Evolutionary conservation across 1,139 yeast genomes (phyloP), one percentile per base, ranked within the genome.

Genomic region (Pichia sp.): DNA sequence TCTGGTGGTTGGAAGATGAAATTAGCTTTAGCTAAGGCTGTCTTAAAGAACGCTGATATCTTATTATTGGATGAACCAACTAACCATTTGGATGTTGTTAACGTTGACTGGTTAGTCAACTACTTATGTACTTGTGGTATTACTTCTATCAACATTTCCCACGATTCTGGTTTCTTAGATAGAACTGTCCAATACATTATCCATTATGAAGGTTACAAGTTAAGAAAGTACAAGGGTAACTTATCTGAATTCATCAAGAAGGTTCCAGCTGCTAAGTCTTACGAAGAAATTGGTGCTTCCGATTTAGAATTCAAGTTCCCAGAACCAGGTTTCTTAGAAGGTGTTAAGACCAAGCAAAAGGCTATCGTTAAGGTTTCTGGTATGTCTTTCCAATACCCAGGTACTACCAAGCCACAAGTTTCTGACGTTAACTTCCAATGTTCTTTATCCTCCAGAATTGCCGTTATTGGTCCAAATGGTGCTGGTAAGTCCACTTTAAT

Each of bases 1-100:
- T 91, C 98, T 67, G 99, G 99, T 85, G 99, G 99, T 83, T 93
- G 99, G 99, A 93, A 93, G 84, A 93, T 93, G 99, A 93, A 93
- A 80, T 84, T 93, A 73, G 99, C 97, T 70, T 83, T 93, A 69
- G 98, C 98, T 65, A 88, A 97, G 79, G 99, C 99, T 69, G 97
- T 93, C 71, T 86, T 93, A 77, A 88, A 88, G 82, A 90, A 90
- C 77, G 98, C 98, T 66, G 98, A 93, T 76, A 93, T 93, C 70
- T 81, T 93, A 75, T 82, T 93, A 74, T 84, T 93, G 72, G 99
- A 93, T 82, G 99, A 93, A 82, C 99, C 99, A 79, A 93, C 99
- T 71, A 93, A 93, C 85, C 99, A 93, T 80, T 87, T 93, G 85
- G 99, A 93, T 79, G 91, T 96, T 67, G 96, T 89, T 66, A 93